Evolutionary conservation across 1,139 yeast genomes (phyloP).

Genomic region (Nakaseomyces nivariensis): DNA sequence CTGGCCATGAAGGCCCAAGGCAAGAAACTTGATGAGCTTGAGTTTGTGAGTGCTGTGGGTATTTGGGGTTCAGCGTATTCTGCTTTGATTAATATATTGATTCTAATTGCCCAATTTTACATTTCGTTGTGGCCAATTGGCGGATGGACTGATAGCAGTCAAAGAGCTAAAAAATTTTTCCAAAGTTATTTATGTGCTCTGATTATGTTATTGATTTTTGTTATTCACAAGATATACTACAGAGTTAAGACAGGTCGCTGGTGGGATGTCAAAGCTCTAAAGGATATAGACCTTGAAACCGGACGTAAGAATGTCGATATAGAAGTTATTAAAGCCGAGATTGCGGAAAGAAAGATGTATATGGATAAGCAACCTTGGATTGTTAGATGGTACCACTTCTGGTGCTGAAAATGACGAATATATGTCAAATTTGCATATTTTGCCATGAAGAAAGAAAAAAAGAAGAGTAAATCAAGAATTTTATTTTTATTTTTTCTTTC

Average conservation of each 20-base stretch:
- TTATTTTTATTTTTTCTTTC: background rate
- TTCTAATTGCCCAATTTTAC: slow-evolving; percentile 68
- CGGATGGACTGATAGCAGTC: slow-evolving; percentile 58
- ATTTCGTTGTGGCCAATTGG: slow-evolving; percentile 75
- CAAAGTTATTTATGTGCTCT: slow-evolving; percentile 43
- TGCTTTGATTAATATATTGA: slow-evolving; percentile 44
- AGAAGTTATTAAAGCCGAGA: slow-evolving; percentile 23
- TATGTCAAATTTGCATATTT: background rate
- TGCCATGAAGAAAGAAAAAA: no score
- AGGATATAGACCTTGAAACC: slow-evolving; percentile 41
- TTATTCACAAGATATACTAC: slow-evolving; percentile 39
- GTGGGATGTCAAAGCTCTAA: slow-evolving; percentile 31
- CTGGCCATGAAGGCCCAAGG: slow-evolving; percentile 60
- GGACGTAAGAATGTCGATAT: slow-evolving; percentile 42
- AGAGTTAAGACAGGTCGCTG: slow-evolving; percentile 35
- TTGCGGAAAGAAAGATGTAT: slow-evolving; percentile 13
- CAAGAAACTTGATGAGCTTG: slow-evolving; percentile 53
- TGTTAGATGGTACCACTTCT: slow-evolving; percentile 34
- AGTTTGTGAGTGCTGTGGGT: slow-evolving; percentile 62
- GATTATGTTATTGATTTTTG: slow-evolving; percentile 37
- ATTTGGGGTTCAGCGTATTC: slow-evolving; percentile 60
- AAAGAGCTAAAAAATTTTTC: slow-evolving; percentile 37
- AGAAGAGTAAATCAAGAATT: background rate
- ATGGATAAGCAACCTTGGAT: slow-evolving; percentile 25
- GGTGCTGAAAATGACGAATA: slow-evolving; percentile 33